Percentiles rank a stretch among this genome's conserved stretches.
These are phyloP conservation scores for Leishmania braziliensis DNA, from an alignment of 208 protist species.

Conservation along the genomic window DNA sequence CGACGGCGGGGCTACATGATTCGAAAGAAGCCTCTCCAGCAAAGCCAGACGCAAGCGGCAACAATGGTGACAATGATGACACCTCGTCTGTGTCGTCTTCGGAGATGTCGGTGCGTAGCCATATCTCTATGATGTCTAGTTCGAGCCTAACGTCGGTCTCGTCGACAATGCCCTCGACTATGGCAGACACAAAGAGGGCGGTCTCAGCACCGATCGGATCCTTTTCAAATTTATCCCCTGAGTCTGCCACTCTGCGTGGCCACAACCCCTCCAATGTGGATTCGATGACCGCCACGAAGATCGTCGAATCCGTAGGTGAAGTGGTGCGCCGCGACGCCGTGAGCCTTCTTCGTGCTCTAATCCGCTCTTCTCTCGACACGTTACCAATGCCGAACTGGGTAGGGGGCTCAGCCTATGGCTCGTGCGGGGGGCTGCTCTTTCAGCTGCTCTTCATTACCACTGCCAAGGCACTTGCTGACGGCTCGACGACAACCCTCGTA, in stretches of 20 bases:
- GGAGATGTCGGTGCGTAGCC: conserved; percentile 4
- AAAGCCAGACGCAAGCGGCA: background rate
- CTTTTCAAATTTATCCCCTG: conserved; percentile 10
- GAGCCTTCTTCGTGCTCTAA: conserved; percentile 51
- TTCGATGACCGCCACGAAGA: conserved; percentile 16
- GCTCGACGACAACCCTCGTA: conserved; percentile 57
- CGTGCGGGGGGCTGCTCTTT: conserved; percentile 81
- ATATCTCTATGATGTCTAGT: background rate
- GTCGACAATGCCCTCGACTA: background rate
- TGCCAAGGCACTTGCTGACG: conserved; percentile 40
- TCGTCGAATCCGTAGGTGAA: conserved; percentile 32
- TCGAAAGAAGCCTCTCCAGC: background rate
- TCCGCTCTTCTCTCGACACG: conserved; percentile 62
- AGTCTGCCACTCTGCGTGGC: background rate
- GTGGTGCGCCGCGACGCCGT: conserved; percentile 48
- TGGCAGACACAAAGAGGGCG: background rate
- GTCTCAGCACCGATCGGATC: conserved; percentile 4
- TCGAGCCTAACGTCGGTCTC: background rate
- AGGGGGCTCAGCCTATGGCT: conserved; percentile 65
- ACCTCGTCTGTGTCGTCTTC: conserved; percentile 14
- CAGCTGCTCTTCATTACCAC: conserved; percentile 75
- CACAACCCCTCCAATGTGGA: conserved; percentile 23
- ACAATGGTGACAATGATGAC: conserved; percentile 15
- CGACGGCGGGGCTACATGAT: background rate
- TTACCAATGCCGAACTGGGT: conserved; percentile 52